These are phyloP conservation scores for Jacaranda mimosifolia DNA, from an alignment of 257 asterid genomes.

Conservation along the genomic window DNA sequence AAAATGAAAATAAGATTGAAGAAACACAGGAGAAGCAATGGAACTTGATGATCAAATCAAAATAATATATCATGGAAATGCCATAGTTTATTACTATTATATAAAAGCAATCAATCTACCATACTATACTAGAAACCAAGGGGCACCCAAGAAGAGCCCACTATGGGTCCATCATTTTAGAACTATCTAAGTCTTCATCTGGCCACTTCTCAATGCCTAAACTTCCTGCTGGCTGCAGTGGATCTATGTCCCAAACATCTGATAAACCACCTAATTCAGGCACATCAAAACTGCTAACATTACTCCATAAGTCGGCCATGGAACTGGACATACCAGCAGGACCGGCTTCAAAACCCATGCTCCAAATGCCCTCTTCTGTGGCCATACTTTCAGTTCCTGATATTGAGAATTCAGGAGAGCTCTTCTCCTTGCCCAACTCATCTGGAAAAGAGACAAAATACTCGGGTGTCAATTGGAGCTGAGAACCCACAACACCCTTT, in stretches of 20 bases:
- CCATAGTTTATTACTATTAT: neutral
- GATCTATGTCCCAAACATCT: conserved; percentile 65
- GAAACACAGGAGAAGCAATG: neutral
- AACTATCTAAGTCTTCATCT: conserved; percentile 42
- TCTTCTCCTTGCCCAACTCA: conserved; percentile 48
- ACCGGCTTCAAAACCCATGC: conserved; percentile 48
- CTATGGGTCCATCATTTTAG: conserved; percentile 42
- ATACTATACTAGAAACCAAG: conserved; percentile 38
- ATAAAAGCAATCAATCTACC: conserved; percentile 15
- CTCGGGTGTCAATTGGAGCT: conserved; percentile 42
- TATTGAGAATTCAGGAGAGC: conserved; percentile 33
- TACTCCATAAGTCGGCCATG: conserved; percentile 53
- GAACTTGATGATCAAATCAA: conserved; percentile 25
- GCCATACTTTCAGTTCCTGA: conserved; percentile 47
- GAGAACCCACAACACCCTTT: conserved; percentile 44
- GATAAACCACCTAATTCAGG: conserved; percentile 56
- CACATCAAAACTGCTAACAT: conserved; percentile 43
- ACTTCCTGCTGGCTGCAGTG: conserved; percentile 53
- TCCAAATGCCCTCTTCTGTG: conserved; percentile 57
- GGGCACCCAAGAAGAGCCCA: conserved; percentile 24
- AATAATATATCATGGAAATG: conserved; percentile 5
- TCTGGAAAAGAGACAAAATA: conserved; percentile 53
- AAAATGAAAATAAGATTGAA: neutral
- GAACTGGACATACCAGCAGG: conserved; percentile 49
- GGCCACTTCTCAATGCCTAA: conserved; percentile 59